Evolutionary conservation across 495 filamentous ascomycete genomes (phyloP), one percentile per base, ranked within the genome.

Genomic region (Massariosphaeria phaeospora): DNA sequence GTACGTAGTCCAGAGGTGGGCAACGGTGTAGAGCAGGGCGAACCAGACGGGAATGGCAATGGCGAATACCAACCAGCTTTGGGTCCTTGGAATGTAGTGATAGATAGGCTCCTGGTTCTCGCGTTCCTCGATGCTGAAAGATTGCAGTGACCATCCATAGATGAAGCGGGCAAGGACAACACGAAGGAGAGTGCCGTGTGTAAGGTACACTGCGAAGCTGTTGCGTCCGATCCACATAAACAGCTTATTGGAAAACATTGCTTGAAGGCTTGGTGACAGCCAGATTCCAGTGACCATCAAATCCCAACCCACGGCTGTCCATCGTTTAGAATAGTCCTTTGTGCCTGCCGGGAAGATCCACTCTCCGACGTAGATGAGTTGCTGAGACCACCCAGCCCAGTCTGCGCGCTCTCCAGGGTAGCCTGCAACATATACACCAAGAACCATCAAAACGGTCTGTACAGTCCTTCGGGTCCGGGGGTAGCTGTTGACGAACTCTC

Each of bases 161-260:
- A 83, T 73, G 73, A 84, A 76, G 79, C 82, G 85, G 48, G 75
- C 77, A 3, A 85, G 72, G 0, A 85, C 68, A 13, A 75, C 77
- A 34, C 83, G 79, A 33, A 86, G 72, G 39, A 85, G 73, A 13
- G 78, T 76, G 11, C 82, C 82, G 66, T 86, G 83, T 3, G 83
- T 72, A 4, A 86, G 76, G 57, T 86, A 86, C 13, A 86, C 79
- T 24, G 83, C 82, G 59, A 86, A 86, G 43, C 76, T 80, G 65
- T 83, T 78, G 62, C 79, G 79, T 38, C 83, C 83, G 15, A 86
- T 73, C 81, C 81, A 85, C 44, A 84, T 75, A 11, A 86, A 72
- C 12, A 76, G 68, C 23, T 74, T 72, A 63, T 74, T 78, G 3
- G 79, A 75, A 5, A 86, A 69, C 20, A 79, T 61, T 17, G 75